Evolutionary conservation across 2,329 filamentous ascomycete species (phyloP), one percentile per base, ranked within the genome.

Genomic region (Cyphellophora europaea): DNA sequence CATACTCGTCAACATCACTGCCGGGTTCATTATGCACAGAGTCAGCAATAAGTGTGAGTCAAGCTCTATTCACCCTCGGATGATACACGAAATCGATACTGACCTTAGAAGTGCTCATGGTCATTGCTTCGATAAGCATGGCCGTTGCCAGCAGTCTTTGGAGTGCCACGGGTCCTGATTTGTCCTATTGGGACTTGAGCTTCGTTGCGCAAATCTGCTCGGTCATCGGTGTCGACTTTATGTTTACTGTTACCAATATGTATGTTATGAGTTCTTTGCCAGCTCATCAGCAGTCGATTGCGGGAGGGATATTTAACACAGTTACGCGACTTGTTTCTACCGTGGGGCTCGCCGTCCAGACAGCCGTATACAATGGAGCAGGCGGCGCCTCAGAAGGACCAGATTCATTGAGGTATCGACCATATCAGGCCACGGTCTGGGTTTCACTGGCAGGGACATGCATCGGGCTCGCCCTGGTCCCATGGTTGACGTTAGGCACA

Each of bases 221-320:
- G 14, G 77, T 82, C 1, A 59, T 79, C 3, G 79, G 79, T 1
- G 77, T 77, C 0, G 79, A 82, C 49, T 70, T 83, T 19, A 72
- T 82, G 38, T 82, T 82, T 53, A 80, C 81, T 40, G 77, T 82
- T 14, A 71, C 73, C 3, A 82, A 83, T 67, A 78, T 82, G 69
- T 82, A 82, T 44, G 77, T 82, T 35, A 73, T 81, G 65, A 76
- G 73, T 3, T 73, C 72, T 0, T 67, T 82, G 34, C 74, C 76
- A 0, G 53, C 61, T 1, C 62, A 70, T n/a, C 72, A 79, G 44
- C 76, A 83, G 46, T 75, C 73, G 1, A 67, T 82, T 11, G 77
- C 77, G 0, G 77, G 78, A 5, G 77, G 76, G 1, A 73, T 84
- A 27, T 76, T 82, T 49, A 79, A 82, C 52, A 81, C 79, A 3